A percentile compares a stretch with the other conserved stretches of the same genome.
These are phyloP conservation scores for Hyparrhenia diplandra DNA, from an alignment of 176 grass and related monocot species.

Conservation along the genomic window DNA sequence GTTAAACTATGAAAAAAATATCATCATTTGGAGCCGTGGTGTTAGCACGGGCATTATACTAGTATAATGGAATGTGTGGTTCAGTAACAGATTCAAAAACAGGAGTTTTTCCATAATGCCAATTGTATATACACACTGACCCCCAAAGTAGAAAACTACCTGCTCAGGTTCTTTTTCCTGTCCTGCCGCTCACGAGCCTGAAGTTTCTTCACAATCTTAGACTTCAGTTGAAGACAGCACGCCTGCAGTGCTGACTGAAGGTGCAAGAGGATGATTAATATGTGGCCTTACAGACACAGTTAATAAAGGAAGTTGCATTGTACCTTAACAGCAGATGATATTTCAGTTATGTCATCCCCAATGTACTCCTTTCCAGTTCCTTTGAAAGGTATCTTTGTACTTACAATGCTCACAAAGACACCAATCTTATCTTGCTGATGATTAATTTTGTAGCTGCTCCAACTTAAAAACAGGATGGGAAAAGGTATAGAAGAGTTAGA, in stretches of 20 bases:
- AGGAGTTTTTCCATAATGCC: not conserved
- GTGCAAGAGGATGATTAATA: slow-evolving; percentile 18
- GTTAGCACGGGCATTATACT: too few relatives aligned
- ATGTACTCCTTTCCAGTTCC: slow-evolving; percentile 97
- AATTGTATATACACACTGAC: not conserved
- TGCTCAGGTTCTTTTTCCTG: slow-evolving; percentile 85
- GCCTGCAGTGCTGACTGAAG: slow-evolving; percentile 81
- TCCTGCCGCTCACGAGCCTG: slow-evolving; percentile 93
- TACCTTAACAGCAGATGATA: slow-evolving; percentile 86
- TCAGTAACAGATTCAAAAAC: not conserved
- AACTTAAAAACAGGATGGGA: slow-evolving; percentile 49
- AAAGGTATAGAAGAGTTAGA: not conserved
- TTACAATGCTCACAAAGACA: slow-evolving; percentile 97
- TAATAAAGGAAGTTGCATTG: not conserved
- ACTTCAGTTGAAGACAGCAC: slow-evolving; percentile 92
- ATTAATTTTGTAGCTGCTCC: slow-evolving; percentile 95
- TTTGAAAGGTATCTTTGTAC: slow-evolving; percentile 99
- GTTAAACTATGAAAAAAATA: too few relatives aligned
- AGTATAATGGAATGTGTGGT: not conserved
- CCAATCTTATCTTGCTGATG: slow-evolving; percentile 92
- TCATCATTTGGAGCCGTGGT: too few relatives aligned
- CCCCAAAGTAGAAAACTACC: slow-evolving; percentile 34
- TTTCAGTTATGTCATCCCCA: slow-evolving; percentile 95
- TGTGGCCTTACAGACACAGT: slow-evolving; percentile 8
- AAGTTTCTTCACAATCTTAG: slow-evolving; percentile 92